Evolutionary conservation across 768 basidiomycete genomes (phyloP), one percentile per base, ranked within the genome.

Genomic region (Lactarius trivialis): DNA sequence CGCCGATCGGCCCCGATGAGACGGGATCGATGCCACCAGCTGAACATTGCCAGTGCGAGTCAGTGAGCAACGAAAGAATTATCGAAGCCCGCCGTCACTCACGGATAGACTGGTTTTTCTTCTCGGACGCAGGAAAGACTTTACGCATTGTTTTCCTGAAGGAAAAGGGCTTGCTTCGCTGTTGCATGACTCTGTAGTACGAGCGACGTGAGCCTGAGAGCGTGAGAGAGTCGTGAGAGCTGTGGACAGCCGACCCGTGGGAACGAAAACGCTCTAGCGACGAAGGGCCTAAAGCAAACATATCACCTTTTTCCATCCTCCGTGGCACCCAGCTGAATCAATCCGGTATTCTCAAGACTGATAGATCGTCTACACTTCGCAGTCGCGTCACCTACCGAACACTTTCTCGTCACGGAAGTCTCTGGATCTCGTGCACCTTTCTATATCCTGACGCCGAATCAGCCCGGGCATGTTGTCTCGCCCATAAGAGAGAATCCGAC

Each of bases 401-500:
- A 61, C 45, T 67, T 67, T 41, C 67, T 65, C n/a, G 55, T 52
- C 48, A 56, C 59, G 30, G 66, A 67, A 57, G 64, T 65, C 28
- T 56, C 65, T 43, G 57, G 59, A 14, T 51, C 67, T 21, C 78
- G 87, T 45, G 84, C 83, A 68, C 75, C 83, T 9, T 77, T 84
- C 52, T 91, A 91, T 70, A 78, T 92, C 34, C 76, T 82, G 63
- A 85, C 89, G 11, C 86, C 88, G 30, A 60, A 79, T 51, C 79
- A 81, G 32, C 83, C 85, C 70, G 88, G 83, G 69, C 84, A 89
- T 54, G 85, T 89, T n/a, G 76, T 88, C 58, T 93, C 91, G 14
- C 91, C 91, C 26, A 93, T 92, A 73, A 80, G 86, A 39, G 89
- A 92, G 74, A 79, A 82, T 48, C 78, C 82, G 37, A 83, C 85